Conservation (phyloP, 257 asterid genomes). For the Galeopsis tetrahit region DNA sequence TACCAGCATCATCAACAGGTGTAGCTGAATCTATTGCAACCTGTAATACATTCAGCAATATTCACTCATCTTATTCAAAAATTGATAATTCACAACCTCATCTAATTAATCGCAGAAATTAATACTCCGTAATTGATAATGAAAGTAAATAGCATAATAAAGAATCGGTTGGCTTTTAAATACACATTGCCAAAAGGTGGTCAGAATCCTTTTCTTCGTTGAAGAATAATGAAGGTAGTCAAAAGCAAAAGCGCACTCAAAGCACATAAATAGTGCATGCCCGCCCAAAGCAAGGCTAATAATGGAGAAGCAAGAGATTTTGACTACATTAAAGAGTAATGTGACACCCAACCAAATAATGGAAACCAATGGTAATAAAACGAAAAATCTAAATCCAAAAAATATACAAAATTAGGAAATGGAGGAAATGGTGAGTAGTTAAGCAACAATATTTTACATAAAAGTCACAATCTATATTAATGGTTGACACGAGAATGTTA, state of each 20-base stretch:
- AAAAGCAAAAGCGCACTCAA: background rate
- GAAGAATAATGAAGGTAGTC: background rate
- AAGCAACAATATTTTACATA: too few relatives aligned
- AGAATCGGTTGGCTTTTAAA: slow-evolving; percentile 6
- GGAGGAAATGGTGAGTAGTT: too few relatives aligned
- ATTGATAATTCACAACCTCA: background rate
- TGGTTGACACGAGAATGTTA: too few relatives aligned
- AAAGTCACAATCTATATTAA: too few relatives aligned
- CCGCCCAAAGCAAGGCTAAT: too few relatives aligned
- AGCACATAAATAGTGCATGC: background rate
- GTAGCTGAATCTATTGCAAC: slow-evolving; percentile 99
- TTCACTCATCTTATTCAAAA: slow-evolving; percentile 6
- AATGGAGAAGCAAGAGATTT: too few relatives aligned
- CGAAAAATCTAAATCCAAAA: too few relatives aligned
- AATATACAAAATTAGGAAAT: too few relatives aligned
- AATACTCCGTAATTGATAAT: background rate
- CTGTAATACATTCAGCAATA: slow-evolving; percentile 42
- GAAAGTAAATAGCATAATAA: background rate
- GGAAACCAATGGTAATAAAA: too few relatives aligned
- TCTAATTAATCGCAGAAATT: background rate
- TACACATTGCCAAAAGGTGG: background rate
- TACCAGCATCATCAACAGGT: slow-evolving; percentile 92
- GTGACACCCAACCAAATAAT: too few relatives aligned
- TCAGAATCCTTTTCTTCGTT: background rate
- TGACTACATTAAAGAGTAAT: too few relatives aligned